A percentile compares a stretch with the other conserved stretches of the same genome.
Evolutionary conservation across 2,329 filamentous ascomycete species (phyloP).

Genomic region (Penicillium sp.): DNA sequence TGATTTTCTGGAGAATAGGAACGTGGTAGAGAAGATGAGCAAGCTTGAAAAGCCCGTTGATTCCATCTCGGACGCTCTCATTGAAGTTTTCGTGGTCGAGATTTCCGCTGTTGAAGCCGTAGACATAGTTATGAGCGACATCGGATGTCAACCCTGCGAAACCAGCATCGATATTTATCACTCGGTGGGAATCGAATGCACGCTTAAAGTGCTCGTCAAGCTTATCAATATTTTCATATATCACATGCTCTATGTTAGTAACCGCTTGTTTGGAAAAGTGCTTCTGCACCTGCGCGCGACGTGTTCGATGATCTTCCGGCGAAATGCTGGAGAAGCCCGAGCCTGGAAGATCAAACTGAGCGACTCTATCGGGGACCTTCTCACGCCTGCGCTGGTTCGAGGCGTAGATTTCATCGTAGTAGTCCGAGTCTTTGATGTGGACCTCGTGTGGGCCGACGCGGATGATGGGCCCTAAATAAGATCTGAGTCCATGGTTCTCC

Average conservation of each 20-base stretch:
- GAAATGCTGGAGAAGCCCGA: conserved; percentile 20
- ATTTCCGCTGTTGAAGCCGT: conserved; percentile 33
- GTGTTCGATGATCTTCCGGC: conserved; percentile 21
- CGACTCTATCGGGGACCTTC: conserved; percentile 24
- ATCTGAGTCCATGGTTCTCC: neutral
- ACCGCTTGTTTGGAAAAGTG: conserved; percentile 27
- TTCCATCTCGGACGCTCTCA: conserved; percentile 17
- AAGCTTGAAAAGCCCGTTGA: conserved; percentile 19
- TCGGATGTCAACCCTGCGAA: conserved; percentile 36
- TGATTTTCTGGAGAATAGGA: conserved; percentile 22
- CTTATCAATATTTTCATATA: conserved; percentile 17
- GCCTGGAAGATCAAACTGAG: conserved; percentile 14
- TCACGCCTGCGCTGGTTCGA: conserved; percentile 26
- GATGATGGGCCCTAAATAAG: conserved; percentile 35
- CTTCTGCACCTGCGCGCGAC: conserved; percentile 21
- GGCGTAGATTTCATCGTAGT: conserved; percentile 38
- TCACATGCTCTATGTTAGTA: conserved; percentile 9
- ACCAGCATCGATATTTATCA: conserved; percentile 24
- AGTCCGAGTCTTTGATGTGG: conserved; percentile 38
- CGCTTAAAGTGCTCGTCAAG: conserved; percentile 14
- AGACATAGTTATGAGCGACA: conserved; percentile 40
- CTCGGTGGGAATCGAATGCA: conserved; percentile 8
- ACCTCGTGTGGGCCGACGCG: conserved; percentile 40
- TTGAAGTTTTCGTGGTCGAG: conserved; percentile 35
- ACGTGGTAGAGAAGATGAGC: conserved; percentile 24